These are phyloP conservation scores for Sporothrix brunneoviolacea DNA, from an alignment of 2,329 filamentous ascomycete species.

Conservation along the genomic window DNA sequence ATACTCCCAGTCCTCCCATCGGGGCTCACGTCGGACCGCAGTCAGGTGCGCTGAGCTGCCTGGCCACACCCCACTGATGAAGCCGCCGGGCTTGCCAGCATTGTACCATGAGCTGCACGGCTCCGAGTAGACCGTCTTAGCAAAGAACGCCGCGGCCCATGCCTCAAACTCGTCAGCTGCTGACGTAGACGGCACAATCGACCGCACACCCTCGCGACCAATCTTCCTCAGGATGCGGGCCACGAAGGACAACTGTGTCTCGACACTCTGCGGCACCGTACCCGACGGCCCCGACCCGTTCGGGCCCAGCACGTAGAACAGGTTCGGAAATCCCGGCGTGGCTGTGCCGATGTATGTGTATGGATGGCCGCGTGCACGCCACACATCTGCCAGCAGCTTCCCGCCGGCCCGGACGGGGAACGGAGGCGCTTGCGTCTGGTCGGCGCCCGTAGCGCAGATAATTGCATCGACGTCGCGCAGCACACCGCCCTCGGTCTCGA, in stretches of 20 bases:
- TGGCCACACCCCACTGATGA: conserved; percentile 23
- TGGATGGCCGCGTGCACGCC: conserved; percentile 54
- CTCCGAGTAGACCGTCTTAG: conserved; percentile 25
- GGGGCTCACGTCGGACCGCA: conserved; percentile 21
- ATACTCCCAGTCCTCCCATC: conserved; percentile 31
- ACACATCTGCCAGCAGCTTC: conserved; percentile 47
- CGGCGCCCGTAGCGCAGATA: conserved; percentile 63
- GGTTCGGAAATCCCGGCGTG: conserved; percentile 29
- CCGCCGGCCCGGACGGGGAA: conserved; percentile 54
- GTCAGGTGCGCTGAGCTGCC: conserved; percentile 23
- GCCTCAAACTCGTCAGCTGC: conserved; percentile 24
- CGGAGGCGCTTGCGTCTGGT: conserved; percentile 50
- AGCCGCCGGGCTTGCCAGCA: conserved; percentile 22
- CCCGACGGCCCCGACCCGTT: conserved; percentile 16
- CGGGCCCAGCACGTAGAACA: conserved; percentile 24
- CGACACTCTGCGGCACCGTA: conserved; percentile 15
- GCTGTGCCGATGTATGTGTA: conserved; percentile 36
- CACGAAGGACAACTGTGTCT: conserved; percentile 32
- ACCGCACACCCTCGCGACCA: conserved; percentile 40
- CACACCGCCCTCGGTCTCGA: conserved; percentile 52
- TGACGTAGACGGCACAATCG: conserved; percentile 18
- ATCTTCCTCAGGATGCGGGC: conserved; percentile 43
- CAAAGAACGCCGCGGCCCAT: conserved; percentile 26
- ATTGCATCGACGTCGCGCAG: conserved; percentile 55
- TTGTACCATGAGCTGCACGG: conserved; percentile 28